Evolutionary conservation across 305 asterid genomes (phyloP), one percentile per base, ranked within the genome.

Genomic region (Fraxinus ornus): DNA sequence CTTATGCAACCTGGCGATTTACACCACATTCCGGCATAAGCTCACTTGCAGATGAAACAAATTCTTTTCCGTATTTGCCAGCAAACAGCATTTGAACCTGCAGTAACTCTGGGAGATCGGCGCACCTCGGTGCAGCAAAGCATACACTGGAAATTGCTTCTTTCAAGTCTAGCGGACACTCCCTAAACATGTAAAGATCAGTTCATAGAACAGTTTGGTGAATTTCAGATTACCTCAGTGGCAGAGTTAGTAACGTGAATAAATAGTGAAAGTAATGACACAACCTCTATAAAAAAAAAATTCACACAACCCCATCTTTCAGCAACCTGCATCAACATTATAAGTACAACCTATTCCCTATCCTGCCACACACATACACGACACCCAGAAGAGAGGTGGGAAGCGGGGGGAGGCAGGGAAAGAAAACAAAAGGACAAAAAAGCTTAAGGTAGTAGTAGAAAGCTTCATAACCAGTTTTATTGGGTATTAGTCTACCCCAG

Each of bases 111-210:
- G 93, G 89, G 26, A 97, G 93, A 92, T 97, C 99, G 44, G 98
- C 96, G 84, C 98, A 97, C 88, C 99, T 92, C 78, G 99, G 99
- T 83, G 99, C 99, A 22, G 99, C 98, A 90, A 97, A 97, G 90
- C 99, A 94, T 80, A 97, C 81, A 79, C 97, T 97, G 73, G 98
- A 95, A 88, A 97, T 97, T 8, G 98, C 97, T 87, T 97, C 99
- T 85, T 97, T 97, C 92, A 97, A 86, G 86, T 97, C 99, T 82
- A 95, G 85, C 76, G 99, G 99, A 77, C 99, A 97, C 84, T 97
- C 98, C 96, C 98, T 94, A 90, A 85, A 83, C 49, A 36, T 77
- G 79, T 73, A 83, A n/a, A 79, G n/a, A 78, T 47, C 30, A 77
- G 78, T 2, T 81, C 55, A 33, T 26, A 33, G 73, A 60, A 81